Base-by-base conservation (phyloP, 1,284 basidiomycete species). In the Microbotryum intermedium region DNA sequence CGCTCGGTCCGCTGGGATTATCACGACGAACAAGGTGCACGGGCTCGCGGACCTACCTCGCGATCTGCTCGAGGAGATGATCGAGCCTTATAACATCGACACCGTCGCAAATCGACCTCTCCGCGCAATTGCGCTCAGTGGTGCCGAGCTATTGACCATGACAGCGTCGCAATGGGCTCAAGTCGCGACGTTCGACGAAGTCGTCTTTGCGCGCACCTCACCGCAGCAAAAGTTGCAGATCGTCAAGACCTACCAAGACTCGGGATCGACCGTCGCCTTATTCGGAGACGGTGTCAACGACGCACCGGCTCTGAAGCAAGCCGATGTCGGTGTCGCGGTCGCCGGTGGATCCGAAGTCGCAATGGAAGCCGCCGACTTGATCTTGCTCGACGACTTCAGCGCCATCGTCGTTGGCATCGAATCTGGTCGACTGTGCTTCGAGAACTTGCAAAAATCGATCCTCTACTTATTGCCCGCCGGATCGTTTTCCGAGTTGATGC, bases 271-370 rank as follows among this genome's bases (percentile, higher is more conserved):
- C 9, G 82, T 84, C 28, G 82, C 78, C n/a, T 76, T 79, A 68
- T 81, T 81, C 3, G 83, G 85, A 25, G 84, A 87, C 68, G 84
- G 84, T n/a, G 83, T 86, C 20, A 86, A 87, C 67, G 84, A 87
- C 66, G 82, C 83, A 0, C 83, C 85, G 1, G 64, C 68, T 0
- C 62, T 76, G 44, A 75, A 74, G 61, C 74, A 74, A 44, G 79
- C 79, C 0, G 73, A 79, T 60, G 73, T 79, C 46, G 78, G 79
- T 21, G 77, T 80, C 25, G 78, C 78, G 2, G 78, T 80, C 70
- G 78, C 76, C 1, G 74, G 73, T 9, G 78, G 78, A 9, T 75
- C 73, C 26, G 77, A 77, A 55, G 75, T 77, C 1, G 75, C 76
- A 1, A 74, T 74, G 61, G 76, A 77, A 58, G 76, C 76, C 18